Base-by-base conservation (phyloP, 768 basidiomycete genomes). In the Suillus sp. region DNA sequence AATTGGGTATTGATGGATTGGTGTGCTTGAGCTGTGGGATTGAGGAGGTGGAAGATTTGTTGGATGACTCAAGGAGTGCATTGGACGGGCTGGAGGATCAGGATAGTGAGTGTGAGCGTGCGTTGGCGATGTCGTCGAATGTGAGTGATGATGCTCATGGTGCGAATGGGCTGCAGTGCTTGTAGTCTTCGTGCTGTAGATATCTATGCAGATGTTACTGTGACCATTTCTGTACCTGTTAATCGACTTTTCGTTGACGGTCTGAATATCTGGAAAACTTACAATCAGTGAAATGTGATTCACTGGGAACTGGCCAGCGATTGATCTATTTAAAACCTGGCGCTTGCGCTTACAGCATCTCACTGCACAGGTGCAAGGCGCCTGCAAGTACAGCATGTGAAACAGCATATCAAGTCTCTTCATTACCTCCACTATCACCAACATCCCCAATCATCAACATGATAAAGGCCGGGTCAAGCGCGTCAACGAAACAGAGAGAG, bases 11-110 rank as follows among this genome's bases (percentile, higher is more conserved):
- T 32, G 32, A 4, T n/a, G n/a, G n/a, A n/a, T n/a, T n/a, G n/a
- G n/a, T n/a, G n/a, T n/a, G n/a, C n/a, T n/a, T n/a, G n/a, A n/a
- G n/a, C n/a, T n/a, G n/a, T n/a, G n/a, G n/a, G n/a, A n/a, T n/a
- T n/a, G n/a, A n/a, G n/a, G n/a, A n/a, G n/a, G n/a, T n/a, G n/a
- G 89, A 91, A 30, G 96, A 99, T 78, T 72, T 98, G 56, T 77
- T 95, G 13, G 77, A 74, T 43, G 50, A 51, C 20, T 51, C 30
- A 30, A 20, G 48, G 50, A 2, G 27, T 32, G 30, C 93, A 94
- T 77, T 75, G 68, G 81, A 84, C 68, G 92, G 91, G 13, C 74
- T 95, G 61, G 78, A 82, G 66, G 73, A 68, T 18, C 84, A 82
- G 1, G 67, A 40, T 61, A 51, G 50, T 51, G 30, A 30, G 13